phyloP scores from a whole-genome alignment of 2,329 filamentous ascomycete species.

The Colletotrichum karsti region DNA sequence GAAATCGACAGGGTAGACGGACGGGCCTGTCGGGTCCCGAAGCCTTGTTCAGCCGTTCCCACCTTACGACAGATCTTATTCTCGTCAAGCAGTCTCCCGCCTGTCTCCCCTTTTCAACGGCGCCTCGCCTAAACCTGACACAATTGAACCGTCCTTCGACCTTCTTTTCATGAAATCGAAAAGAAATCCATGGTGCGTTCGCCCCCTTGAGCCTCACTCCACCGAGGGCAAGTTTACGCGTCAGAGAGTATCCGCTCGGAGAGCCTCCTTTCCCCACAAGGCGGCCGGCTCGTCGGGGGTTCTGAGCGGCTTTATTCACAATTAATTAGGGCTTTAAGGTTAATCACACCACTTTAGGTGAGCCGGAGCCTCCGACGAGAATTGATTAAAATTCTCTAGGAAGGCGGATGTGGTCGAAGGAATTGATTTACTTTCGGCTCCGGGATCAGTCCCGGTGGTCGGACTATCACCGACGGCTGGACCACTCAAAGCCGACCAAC shows the following conservation, averaged over 20 bases:
- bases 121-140: not conserved
- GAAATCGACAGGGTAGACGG: not conserved
- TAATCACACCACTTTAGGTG: not conserved
- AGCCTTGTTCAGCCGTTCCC: not conserved
- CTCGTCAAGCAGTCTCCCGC: not conserved
- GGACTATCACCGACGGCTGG: not conserved
- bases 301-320: not conserved
- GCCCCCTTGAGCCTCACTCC: not conserved
- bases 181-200: not conserved
- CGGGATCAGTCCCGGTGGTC: not conserved
- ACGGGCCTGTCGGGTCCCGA: not conserved
- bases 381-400: not conserved
- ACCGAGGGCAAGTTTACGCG: conserved; percentile 10
- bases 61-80: not conserved
- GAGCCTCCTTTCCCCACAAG: conserved; percentile 13
- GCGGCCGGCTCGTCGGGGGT: not conserved
- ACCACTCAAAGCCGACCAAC: not conserved
- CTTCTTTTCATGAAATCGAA: not conserved
- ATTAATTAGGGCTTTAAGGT: conserved; percentile 18
- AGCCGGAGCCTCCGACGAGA: not conserved
- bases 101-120: not conserved
- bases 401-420: not conserved
- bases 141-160: not conserved
- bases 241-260: conserved; percentile 7
- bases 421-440: not conserved